Conservation (phyloP, 352 stramenopile species). For the Globisporangium nunn region DNA sequence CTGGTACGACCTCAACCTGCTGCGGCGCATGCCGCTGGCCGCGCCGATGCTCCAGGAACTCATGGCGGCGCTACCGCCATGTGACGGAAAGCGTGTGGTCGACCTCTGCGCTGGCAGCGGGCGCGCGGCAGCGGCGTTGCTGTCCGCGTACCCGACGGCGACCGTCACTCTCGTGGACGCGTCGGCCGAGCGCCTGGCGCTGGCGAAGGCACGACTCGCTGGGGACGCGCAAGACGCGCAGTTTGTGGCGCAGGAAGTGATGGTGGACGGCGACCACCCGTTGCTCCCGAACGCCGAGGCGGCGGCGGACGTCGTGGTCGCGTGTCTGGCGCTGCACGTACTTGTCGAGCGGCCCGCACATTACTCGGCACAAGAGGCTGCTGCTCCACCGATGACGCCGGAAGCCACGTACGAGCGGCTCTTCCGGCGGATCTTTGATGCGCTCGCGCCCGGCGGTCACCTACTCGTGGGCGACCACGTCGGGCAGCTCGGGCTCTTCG, state of each 20-base stretch:
- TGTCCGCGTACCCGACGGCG: conserved; percentile 54
- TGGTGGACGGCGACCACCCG: background rate
- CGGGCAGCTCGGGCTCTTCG: conserved; percentile 52
- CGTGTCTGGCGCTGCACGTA: conserved; percentile 63
- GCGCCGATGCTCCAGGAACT: conserved; percentile 58
- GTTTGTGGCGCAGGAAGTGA: conserved; percentile 17
- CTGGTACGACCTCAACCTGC: conserved; percentile 75
- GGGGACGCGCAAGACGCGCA: conserved; percentile 13
- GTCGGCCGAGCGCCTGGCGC: conserved; percentile 39
- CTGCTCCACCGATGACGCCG: background rate
- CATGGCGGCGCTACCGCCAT: conserved; percentile 52
- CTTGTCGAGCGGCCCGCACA: conserved; percentile 45
- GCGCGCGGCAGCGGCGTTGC: conserved; percentile 35
- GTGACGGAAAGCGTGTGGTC: conserved; percentile 41
- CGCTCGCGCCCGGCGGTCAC: conserved; percentile 55
- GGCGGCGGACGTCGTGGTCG: conserved; percentile 51
- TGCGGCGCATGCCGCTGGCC: conserved; percentile 48
- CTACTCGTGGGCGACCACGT: conserved; percentile 71
- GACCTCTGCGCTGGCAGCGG: conserved; percentile 70
- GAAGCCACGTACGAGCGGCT: conserved; percentile 40
- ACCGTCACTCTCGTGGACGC: conserved; percentile 50
- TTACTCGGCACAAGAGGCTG: conserved; percentile 16
- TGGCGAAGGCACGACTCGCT: conserved; percentile 41
- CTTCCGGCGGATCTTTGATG: conserved; percentile 44
- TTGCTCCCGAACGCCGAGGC: conserved; percentile 14